phyloP scores from a whole-genome alignment of 108 stramenopile species.

The Schizochytrium sp. region DNA sequence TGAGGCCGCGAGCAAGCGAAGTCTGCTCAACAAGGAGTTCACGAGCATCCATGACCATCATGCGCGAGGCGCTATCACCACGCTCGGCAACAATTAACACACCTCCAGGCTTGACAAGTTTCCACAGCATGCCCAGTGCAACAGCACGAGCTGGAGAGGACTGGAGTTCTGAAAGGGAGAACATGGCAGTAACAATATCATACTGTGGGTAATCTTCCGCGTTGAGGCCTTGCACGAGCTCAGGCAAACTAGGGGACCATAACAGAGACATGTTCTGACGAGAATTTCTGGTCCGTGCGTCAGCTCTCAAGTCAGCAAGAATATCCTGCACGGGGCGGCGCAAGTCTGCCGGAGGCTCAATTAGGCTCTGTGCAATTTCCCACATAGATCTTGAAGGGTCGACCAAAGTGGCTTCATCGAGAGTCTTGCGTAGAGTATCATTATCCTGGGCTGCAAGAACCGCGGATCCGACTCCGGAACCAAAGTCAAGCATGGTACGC shows the following conservation, averaged over 20 bases:
- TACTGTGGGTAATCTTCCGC: not conserved
- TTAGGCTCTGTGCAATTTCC: constrained; percentile 18
- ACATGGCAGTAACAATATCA: constrained; percentile 33
- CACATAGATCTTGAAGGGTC: constrained; percentile 59
- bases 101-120: constrained; percentile 35
- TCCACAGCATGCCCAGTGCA: constrained; percentile 10
- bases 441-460: constrained; percentile 48
- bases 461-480: constrained; percentile 10
- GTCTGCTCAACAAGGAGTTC: constrained; percentile 20
- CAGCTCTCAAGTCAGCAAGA: not conserved
- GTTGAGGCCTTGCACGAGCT: constrained; percentile 40
- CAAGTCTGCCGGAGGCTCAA: not conserved
- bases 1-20: not conserved
- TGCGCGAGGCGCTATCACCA: not conserved
- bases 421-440: constrained; percentile 8
- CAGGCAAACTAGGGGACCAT: constrained; percentile 38
- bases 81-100: constrained; percentile 30
- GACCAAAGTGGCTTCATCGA: constrained; percentile 30
- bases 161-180: constrained; percentile 45
- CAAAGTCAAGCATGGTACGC: constrained; percentile 59
- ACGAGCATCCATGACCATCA: constrained; percentile 31
- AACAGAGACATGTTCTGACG: not conserved
- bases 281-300: not conserved
- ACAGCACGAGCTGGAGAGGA: constrained; percentile 31
- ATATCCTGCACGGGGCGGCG: not conserved